phyloP scores from a whole-genome alignment of 805 yeast species.

The Candida insectorum region DNA sequence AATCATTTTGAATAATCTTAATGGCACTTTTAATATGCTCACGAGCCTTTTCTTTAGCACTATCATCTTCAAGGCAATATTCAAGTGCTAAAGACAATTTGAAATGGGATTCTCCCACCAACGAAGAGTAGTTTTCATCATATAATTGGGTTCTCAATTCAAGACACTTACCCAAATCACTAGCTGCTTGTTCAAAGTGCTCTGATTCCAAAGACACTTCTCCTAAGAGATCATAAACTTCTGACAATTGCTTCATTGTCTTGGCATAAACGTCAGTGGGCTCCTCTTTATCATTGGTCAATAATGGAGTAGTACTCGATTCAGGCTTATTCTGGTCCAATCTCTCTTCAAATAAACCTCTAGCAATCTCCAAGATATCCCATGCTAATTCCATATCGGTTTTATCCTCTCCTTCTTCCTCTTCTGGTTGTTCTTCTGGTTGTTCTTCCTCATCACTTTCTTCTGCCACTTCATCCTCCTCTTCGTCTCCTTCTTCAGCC shows the following conservation, averaged over 20 bases:
- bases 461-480: constrained; percentile 17
- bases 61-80: constrained; percentile 54
- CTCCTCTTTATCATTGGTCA: constrained; percentile 26
- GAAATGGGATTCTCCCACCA: constrained; percentile 76
- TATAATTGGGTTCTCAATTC: constrained; percentile 51
- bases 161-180: constrained; percentile 61
- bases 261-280: constrained; percentile 30
- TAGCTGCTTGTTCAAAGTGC: constrained; percentile 73
- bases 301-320: constrained; percentile 24
- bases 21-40: constrained; percentile 55
- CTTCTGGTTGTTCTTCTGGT: constrained; percentile 15
- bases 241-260: constrained; percentile 57
- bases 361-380: constrained; percentile 78
- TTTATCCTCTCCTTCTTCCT: constrained; percentile 40
- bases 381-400: constrained; percentile 84
- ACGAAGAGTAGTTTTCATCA: constrained; percentile 45
- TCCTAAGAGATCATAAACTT: constrained; percentile 76
- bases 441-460: constrained; percentile 15
- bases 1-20: constrained; percentile 37
- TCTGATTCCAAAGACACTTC: constrained; percentile 90
- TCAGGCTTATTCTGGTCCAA: constrained; percentile 19
- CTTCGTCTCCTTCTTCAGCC: constrained; percentile 16
- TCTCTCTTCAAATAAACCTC: constrained; percentile 57
- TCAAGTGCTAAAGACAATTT: constrained; percentile 78
- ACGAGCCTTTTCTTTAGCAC: constrained; percentile 47